These are phyloP conservation scores for Rosa rugosa DNA, from an alignment of 306 rosid genomes.

Conservation along the genomic window DNA sequence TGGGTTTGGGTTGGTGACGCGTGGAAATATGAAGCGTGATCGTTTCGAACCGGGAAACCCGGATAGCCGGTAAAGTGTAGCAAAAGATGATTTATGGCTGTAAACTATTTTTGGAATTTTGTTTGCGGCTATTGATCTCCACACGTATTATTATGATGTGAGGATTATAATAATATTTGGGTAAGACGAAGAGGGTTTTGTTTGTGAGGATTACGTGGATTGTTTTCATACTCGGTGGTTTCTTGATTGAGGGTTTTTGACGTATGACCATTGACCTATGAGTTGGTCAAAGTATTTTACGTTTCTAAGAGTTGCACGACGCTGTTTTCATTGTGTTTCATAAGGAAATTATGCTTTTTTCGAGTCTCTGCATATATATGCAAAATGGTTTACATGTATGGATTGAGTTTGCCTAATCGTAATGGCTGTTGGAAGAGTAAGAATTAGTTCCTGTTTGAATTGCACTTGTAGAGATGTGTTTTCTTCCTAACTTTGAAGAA, in stretches of 20 bases:
- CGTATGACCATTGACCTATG: not conserved
- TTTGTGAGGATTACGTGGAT: not conserved
- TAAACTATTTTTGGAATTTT: not conserved
- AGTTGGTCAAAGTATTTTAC: not conserved
- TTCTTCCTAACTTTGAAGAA: not conserved
- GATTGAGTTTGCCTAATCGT: not conserved
- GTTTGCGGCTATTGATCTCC: constrained; percentile 25
- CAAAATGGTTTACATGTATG: not conserved
- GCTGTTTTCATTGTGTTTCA: not conserved
- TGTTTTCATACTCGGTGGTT: constrained; percentile 26
- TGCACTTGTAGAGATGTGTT: not conserved
- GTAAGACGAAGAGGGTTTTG: not conserved
- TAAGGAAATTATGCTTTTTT: not conserved
- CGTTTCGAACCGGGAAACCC: constrained; percentile 32
- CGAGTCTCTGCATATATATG: not conserved
- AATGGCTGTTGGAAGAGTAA: not conserved
- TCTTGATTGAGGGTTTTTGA: not conserved
- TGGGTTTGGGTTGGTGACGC: constrained; percentile 27
- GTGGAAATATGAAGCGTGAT: constrained; percentile 21
- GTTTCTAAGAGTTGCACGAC: not conserved
- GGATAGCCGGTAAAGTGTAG: constrained; percentile 37
- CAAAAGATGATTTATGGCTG: not conserved
- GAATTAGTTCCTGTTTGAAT: not conserved
- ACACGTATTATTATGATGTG: constrained; percentile 13
- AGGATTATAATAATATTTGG: not conserved